A percentile compares a stretch with the other conserved stretches of the same genome.
These are phyloP conservation scores for Albugo candida DNA, from an alignment of 352 stramenopile genomes.

Conservation along the genomic window DNA sequence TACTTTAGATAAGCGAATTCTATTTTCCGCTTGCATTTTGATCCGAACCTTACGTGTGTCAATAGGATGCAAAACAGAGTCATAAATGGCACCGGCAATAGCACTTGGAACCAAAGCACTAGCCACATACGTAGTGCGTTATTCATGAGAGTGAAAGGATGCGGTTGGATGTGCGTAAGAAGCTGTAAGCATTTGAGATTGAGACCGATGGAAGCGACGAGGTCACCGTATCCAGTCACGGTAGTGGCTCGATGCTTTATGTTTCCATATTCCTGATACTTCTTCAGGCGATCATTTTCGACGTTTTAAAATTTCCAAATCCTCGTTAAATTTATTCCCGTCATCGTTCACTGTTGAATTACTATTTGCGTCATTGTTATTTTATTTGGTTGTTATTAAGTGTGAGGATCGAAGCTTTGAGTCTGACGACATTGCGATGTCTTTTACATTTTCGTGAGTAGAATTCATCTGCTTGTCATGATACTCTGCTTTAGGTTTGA, in stretches of 20 bases:
- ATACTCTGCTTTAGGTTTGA: too few species aligned
- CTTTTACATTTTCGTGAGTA: neutral
- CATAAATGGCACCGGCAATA: conserved; percentile 43
- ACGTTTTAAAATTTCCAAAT: conserved; percentile 49
- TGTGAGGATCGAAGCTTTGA: neutral
- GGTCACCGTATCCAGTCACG: too few species aligned
- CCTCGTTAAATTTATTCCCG: conserved; percentile 55
- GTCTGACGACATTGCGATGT: neutral
- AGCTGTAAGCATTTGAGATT: too few species aligned
- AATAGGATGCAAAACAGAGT: conserved; percentile 56
- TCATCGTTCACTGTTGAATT: conserved; percentile 35
- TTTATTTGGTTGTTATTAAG: neutral
- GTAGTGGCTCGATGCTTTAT: too few species aligned
- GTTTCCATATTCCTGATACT: too few species aligned
- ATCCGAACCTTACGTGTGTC: conserved; percentile 72
- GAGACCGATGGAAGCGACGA: too few species aligned
- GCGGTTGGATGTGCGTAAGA: too few species aligned
- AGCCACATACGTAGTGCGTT: neutral
- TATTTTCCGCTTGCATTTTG: conserved; percentile 43
- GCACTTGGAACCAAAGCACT: conserved; percentile 32
- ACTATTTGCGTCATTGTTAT: neutral
- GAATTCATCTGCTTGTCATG: neutral
- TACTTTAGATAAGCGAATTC: neutral
- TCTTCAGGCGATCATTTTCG: conserved; percentile 9
- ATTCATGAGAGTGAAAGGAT: too few species aligned